Conservation (phyloP, 257 asterid species). For the Fraxinus pennsylvanica region DNA sequence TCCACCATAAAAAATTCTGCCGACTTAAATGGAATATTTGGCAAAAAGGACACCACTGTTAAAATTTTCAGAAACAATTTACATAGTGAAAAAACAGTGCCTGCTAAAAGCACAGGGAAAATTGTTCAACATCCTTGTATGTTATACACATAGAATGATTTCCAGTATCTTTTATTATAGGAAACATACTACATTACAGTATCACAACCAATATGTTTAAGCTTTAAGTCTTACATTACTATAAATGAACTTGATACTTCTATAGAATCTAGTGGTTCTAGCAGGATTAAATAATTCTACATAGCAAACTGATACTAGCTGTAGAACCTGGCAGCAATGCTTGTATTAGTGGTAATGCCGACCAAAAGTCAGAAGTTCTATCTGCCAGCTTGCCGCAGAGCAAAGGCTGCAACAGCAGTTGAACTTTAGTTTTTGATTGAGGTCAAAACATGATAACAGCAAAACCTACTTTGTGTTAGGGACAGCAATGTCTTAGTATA, state of each 20-base stretch:
- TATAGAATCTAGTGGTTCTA: conserved; percentile 1
- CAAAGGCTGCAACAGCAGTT: conserved; percentile 57
- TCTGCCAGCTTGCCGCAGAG: conserved; percentile 91
- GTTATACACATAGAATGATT: not conserved
- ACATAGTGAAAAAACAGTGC: not conserved
- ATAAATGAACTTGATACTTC: conserved; percentile 13
- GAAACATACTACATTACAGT: not conserved
- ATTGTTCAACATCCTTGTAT: not conserved
- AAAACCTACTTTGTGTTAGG: conserved; percentile 1
- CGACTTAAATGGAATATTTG: not conserved
- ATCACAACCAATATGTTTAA: not conserved
- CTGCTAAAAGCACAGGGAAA: not conserved
- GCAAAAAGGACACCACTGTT: not conserved
- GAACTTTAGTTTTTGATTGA: conserved; percentile 21
- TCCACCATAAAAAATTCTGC: not conserved
- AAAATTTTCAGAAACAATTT: not conserved
- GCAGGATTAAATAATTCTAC: conserved; percentile 17
- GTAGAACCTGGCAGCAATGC: conserved; percentile 91
- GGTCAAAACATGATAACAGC: conserved; percentile 12
- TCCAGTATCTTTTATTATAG: not conserved
- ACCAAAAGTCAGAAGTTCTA: conserved; percentile 66
- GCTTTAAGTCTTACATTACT: conserved; percentile 4
- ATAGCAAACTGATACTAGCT: conserved; percentile 29
- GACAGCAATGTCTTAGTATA: conserved; percentile 18
- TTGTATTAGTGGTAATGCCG: conserved; percentile 84